Evolutionary conservation across 1,284 basidiomycete species (phyloP), one percentile per base, ranked within the genome.

Genomic region (Microbotryum scabiosae): DNA sequence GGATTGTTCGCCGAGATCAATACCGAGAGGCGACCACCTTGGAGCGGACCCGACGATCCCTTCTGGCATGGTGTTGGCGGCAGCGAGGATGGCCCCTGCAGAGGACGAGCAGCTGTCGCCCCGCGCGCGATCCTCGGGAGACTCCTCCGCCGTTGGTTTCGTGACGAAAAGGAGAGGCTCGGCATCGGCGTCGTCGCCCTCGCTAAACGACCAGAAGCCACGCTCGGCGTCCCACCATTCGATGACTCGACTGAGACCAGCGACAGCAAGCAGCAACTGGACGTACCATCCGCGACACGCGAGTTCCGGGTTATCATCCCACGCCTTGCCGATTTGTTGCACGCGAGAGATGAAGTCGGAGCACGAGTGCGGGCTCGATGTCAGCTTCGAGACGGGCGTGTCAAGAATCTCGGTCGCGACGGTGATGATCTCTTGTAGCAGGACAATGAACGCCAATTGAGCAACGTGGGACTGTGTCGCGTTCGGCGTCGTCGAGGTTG

Each of bases 201-300:
- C 91, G 73, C 93, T 88, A 73, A 97, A 97, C 72, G 97, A 97
- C 96, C 96, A 99, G 76, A 98, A 98, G 66, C 93, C 90, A 73
- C 94, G 94, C 78, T 98, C 96, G n/a, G 94, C 94, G 52, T 97
- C 91, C 94, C 94, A 99, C 96, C 96, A 99, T 73, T 98, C 96
- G 62, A 97, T 85, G 30, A 98, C 94, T 60, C 96, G 87, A 74
- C 87, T 90, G 62, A 99, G 84, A 69, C 88, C 90, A 48, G 96
- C 96, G 54, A 98, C 87, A n/a, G 96, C 93, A 57, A 98, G 85
- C 9, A 97, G 81, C 26, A 96, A 85, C 74, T 94, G 91, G 61
- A 97, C 93, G 76, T 97, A 98, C 96, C 96, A 99, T 61, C 88
- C 90, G 59, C 94, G 83, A 16, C 96, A 93, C 60, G 94, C 91